phyloP scores from a whole-genome alignment of 164 flowering plant genomes.

The Tinospora cordifolia region DNA sequence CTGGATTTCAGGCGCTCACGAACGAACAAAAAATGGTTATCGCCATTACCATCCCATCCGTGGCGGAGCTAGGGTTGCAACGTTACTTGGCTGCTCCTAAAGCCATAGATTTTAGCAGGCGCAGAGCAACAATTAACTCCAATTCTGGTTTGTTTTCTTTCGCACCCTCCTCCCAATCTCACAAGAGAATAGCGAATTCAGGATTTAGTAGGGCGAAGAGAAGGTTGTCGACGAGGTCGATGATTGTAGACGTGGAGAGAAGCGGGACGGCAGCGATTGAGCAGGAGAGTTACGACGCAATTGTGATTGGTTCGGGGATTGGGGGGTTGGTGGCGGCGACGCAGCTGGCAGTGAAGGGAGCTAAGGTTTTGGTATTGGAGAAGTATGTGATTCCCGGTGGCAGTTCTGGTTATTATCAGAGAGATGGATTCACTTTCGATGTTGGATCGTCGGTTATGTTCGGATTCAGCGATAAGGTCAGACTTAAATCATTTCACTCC shows the following conservation, averaged over 20 bases:
- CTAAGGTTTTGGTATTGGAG: conserved; percentile 84
- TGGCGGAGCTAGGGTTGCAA: conserved; percentile 13
- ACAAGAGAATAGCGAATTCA: not conserved
- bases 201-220: not conserved
- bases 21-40: not conserved
- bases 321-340: conserved; percentile 97
- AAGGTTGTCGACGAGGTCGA: conserved; percentile 21
- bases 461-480: conserved; percentile 95
- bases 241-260: conserved; percentile 36
- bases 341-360: conserved; percentile 91
- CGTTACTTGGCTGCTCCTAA: conserved; percentile 3
- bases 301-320: conserved; percentile 95
- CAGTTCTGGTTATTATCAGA: conserved; percentile 83
- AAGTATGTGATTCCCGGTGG: conserved; percentile 99
- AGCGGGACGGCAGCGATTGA: conserved; percentile 23
- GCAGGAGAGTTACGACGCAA: conserved; percentile 56
- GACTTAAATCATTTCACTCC: not conserved
- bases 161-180: not conserved
- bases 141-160: not conserved
- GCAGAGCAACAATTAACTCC: not conserved
- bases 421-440: conserved; percentile 87
- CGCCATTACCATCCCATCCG: conserved; percentile 3
- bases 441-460: conserved; percentile 99
- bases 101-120: not conserved
- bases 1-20: not conserved